Evolutionary conservation across 2,329 filamentous ascomycete genomes (phyloP), one percentile per base, ranked within the genome.

Genomic region (Blastomyces emzantsi): DNA sequence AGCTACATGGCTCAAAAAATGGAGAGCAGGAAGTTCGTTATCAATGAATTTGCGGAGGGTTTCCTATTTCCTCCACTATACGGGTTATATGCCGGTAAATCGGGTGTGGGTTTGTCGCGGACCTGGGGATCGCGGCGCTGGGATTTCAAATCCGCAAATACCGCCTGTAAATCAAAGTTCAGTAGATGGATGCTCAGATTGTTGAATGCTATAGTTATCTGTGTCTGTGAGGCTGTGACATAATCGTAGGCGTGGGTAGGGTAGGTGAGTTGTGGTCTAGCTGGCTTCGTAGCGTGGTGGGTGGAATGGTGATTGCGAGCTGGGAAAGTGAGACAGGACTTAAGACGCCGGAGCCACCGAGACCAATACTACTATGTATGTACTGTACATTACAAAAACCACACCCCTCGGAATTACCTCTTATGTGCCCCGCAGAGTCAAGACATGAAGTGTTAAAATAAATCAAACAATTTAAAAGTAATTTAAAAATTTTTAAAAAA

Each of bases 1-100:
- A 41, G 65, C 73, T 75, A 76, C 74, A 76, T 76, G 66, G 63
- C 73, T 60, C 25, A 25, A 60, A 47, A 30, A n/a, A 22, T n/a
- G 9, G 25, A n/a, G 22, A 25, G 17, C 1, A 47, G 39, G 15
- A 3, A 25, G 19, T 17, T 45, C 13, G 9, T 11, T 30, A 25
- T 17, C 13, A 1, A 22, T 19, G 28, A 36, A 7, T 19, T n/a
- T 22, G 30, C 13, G 28, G 52, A 55, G 30, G 6, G 19, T 36
- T 36, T n/a, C 30, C 30, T 55, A 17, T 19, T 55, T 15, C 19
- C 33, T 17, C 33, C 19, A 17, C 3, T 25, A 22, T 22, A 28
- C 13, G 11, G n/a, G 9, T 47, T 15, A 8, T n/a, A 4, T 19
- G n/a, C 19, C 2, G 8, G 2, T 11, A 25, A 3, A 15, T 49